A percentile compares a stretch with the other conserved stretches of the same genome.
phyloP scores from a whole-genome alignment of 164 flowering plant genomes.

The Macadamia tetraphylla region DNA sequence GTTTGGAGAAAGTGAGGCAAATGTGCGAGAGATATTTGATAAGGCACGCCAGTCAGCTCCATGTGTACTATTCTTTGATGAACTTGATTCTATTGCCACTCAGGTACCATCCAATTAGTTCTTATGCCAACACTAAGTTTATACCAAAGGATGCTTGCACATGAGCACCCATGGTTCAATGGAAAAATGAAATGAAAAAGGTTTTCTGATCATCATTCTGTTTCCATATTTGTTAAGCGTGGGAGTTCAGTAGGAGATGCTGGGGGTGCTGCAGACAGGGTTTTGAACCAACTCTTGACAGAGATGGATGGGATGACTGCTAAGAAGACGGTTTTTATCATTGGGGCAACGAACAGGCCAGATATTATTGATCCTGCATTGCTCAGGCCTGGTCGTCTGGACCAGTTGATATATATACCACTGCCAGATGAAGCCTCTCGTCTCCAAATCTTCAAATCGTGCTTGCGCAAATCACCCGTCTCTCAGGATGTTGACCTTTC shows the following conservation, averaged over 20 bases:
- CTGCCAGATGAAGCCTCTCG: constrained; percentile 66
- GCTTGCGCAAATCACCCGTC: constrained; percentile 56
- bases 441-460: constrained; percentile 54
- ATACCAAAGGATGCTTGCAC: too few relatives aligned
- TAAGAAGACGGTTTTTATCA: constrained; percentile 64
- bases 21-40: constrained; percentile 70
- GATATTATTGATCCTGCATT: constrained; percentile 67
- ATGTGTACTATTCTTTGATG: constrained; percentile 73
- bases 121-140: background rate
- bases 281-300: constrained; percentile 61
- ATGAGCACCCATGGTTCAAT: too few relatives aligned
- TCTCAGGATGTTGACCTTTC: constrained; percentile 44
- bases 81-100: constrained; percentile 65
- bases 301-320: constrained; percentile 78
- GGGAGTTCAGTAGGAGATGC: constrained; percentile 60
- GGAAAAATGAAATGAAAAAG: too few relatives aligned
- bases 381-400: constrained; percentile 67
- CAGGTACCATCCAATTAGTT: constrained; percentile 29
- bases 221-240: constrained; percentile 23
- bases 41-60: constrained; percentile 69
- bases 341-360: constrained; percentile 69
- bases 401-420: constrained; percentile 62
- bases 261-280: constrained; percentile 72
- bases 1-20: constrained; percentile 84
- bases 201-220: background rate